Base-by-base conservation (phyloP, 2,329 filamentous ascomycete genomes). In the Pyrenophora graminea region DNA sequence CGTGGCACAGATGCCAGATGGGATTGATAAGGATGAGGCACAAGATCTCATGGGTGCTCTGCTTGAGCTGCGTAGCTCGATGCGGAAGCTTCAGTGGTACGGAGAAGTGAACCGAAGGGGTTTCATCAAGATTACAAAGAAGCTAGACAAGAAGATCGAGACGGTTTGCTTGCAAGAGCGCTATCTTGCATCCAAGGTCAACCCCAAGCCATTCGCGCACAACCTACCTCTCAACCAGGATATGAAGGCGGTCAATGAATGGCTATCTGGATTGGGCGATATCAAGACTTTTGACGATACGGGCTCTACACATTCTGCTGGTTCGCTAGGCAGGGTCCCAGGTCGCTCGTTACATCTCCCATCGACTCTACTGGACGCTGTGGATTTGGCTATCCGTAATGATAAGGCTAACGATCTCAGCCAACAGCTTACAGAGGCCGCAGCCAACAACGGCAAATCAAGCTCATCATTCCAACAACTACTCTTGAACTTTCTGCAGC, bases 51-150 rank as follows among this genome's bases (percentile, higher is more conserved):
- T 95, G 79, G 91, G 89, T 31, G 91, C 92, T 31, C 79, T 99
- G 43, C 82, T 97, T 27, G 94, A 99, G 74, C 80, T 97, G 53
- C 85, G 94, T 50, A 88, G 87, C 45, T 90, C 95, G 69, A 77
- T 97, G 61, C 84, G 94, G 53, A 97, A 97, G 67, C 79, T 99
- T 45, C 90, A 96, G 73, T 97, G 92, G 92, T 99, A 97, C 71
- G 93, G 92, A 42, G 93, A 97, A 76, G 93, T 97, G 67, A 99
- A 99, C 73, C 85, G 92, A 45, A 83, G 90, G 58, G 94, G 94
- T 2, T 99, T 99, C 68, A 85, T 95, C 72, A 99, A 99, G 78
- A 99, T 99, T 73, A 96, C 94, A 44, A 99, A 99, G 79, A 99
- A 99, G 76, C 79, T 97, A 39, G 94, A 99, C 76, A 99, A 99